Evolutionary conservation across 495 filamentous ascomycete species (phyloP).

Genomic region (Hypoxylon cercidicola): DNA sequence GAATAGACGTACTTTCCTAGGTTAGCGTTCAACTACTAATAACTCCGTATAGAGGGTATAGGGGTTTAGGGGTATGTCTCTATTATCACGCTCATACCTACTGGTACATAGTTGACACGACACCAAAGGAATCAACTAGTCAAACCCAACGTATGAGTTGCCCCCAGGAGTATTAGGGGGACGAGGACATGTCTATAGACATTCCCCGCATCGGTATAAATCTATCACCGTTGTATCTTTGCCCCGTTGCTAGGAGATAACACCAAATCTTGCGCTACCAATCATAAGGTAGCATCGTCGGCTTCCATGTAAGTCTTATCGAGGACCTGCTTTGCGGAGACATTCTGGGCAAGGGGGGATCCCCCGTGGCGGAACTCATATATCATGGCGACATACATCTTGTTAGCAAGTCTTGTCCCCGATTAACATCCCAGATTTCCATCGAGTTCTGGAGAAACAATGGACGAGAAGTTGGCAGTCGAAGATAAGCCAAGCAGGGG

Average conservation of each 20-base stretch:
- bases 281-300: constrained; percentile 29
- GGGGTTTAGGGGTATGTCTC: too few relatives aligned
- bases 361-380: not conserved
- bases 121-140: not conserved
- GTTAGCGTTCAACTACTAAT: too few relatives aligned
- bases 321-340: constrained; percentile 2
- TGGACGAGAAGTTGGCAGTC: constrained; percentile 13
- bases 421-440: not conserved
- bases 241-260: not conserved
- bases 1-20: too few relatives aligned
- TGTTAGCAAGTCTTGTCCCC: not conserved
- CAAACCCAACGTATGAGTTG: too few relatives aligned
- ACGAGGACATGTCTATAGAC: too few relatives aligned
- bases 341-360: not conserved
- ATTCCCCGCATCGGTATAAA: constrained; percentile 34
- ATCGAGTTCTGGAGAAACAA: not conserved
- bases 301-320: constrained; percentile 20
- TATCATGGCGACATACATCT: not conserved
- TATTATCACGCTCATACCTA: too few relatives aligned
- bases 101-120: too few relatives aligned
- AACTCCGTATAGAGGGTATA: too few relatives aligned
- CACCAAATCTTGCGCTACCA: constrained; percentile 15
- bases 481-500: constrained; percentile 7
- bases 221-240: constrained; percentile 10
- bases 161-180: too few relatives aligned